Conservation (phyloP, 352 stramenopile species). For the Saprolegnia parasitica region DNA sequence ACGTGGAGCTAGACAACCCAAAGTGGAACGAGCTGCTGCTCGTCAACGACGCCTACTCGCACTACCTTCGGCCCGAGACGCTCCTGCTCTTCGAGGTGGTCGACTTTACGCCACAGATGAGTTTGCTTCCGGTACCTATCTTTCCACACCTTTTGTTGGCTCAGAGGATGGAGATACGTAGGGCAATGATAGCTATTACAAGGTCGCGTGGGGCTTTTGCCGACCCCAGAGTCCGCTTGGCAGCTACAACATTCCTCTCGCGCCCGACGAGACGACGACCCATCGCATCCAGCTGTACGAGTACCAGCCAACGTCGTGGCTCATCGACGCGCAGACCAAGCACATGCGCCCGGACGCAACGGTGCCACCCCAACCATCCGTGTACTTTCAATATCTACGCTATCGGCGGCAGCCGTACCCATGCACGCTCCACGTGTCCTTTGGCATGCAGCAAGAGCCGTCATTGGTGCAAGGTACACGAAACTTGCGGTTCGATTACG, state of each 20-base stretch:
- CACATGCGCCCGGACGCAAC: constrained; percentile 43
- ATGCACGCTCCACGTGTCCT: constrained; percentile 35
- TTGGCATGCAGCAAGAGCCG: constrained; percentile 36
- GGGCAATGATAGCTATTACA: constrained; percentile 6
- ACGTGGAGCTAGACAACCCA: background rate
- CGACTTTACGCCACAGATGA: constrained; percentile 30
- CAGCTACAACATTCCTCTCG: constrained; percentile 38
- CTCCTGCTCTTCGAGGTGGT: constrained; percentile 58
- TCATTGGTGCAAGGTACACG: constrained; percentile 5
- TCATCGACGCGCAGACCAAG: constrained; percentile 56
- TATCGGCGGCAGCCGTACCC: constrained; percentile 33
- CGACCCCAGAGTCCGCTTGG: constrained; percentile 47
- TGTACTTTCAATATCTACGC: constrained; percentile 67
- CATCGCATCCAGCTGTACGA: constrained; percentile 51
- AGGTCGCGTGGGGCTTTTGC: constrained; percentile 62
- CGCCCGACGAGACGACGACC: background rate
- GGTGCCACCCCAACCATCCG: constrained; percentile 33
- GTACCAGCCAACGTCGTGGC: constrained; percentile 56
- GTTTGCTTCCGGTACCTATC: constrained; percentile 21
- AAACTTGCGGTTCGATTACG: too few relatives aligned
- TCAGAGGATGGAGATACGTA: constrained; percentile 3
- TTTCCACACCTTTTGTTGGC: constrained; percentile 14
- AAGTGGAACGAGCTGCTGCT: background rate
- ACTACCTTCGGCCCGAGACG: constrained; percentile 40
- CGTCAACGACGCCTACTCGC: background rate